Evolutionary conservation across 2,329 filamentous ascomycete genomes (phyloP).

Genomic region (Septoria petroselini): DNA sequence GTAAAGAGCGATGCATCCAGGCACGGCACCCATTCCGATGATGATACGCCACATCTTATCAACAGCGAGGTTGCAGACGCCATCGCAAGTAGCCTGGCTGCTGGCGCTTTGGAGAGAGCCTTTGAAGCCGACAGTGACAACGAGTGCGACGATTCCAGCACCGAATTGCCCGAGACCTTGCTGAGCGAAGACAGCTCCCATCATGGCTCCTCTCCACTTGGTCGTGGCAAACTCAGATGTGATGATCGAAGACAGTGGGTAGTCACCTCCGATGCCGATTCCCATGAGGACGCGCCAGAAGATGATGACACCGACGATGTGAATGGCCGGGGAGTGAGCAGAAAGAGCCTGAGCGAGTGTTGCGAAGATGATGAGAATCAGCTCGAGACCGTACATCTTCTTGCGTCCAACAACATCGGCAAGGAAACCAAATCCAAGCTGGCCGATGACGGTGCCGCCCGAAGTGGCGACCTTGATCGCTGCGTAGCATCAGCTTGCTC

Average conservation of each 20-base stretch:
- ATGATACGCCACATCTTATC: conserved; percentile 86
- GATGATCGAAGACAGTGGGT: conserved; percentile 77
- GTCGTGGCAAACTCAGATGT: conserved; percentile 85
- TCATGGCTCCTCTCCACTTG: conserved; percentile 82
- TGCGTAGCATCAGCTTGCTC: not conserved
- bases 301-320: conserved; percentile 64
- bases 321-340: conserved; percentile 60
- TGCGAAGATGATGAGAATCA: conserved; percentile 76
- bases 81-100: conserved; percentile 56
- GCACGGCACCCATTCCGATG: conserved; percentile 77
- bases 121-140: conserved; percentile 48
- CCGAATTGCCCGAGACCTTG: conserved; percentile 78
- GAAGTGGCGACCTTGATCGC: conserved; percentile 81
- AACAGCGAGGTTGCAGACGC: conserved; percentile 64
- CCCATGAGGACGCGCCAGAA: conserved; percentile 83
- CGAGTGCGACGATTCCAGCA: conserved; percentile 72
- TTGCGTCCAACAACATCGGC: conserved; percentile 77
- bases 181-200: conserved; percentile 83
- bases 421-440: conserved; percentile 73
- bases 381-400: conserved; percentile 78
- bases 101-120: conserved; percentile 37
- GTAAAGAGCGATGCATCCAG: conserved; percentile 77
- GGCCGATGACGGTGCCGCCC: conserved; percentile 77
- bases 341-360: conserved; percentile 70
- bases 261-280: conserved; percentile 74